These are phyloP conservation scores for Puccinia brachypodii DNA, from an alignment of 1,284 basidiomycete genomes.

Conservation along the genomic window DNA sequence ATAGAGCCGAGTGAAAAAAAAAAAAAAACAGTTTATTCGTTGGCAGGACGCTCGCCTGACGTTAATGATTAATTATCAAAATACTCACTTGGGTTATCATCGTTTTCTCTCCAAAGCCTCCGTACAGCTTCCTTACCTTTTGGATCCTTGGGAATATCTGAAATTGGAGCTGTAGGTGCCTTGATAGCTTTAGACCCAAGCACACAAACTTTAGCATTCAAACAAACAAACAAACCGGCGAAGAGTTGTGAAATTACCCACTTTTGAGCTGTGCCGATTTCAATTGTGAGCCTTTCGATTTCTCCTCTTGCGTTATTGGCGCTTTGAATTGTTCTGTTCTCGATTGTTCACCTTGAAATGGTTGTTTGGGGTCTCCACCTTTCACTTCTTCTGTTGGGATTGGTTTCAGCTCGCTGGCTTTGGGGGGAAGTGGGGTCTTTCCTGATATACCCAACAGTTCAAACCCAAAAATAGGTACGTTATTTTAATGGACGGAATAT, in stretches of 20 bases:
- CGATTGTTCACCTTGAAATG: neutral
- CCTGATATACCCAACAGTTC: neutral
- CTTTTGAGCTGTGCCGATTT: neutral
- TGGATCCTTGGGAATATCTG: neutral
- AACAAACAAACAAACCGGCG: neutral
- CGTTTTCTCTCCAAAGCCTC: neutral
- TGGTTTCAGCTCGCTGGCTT: neutral
- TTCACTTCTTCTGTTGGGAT: neutral
- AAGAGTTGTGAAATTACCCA: neutral
- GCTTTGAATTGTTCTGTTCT: neutral
- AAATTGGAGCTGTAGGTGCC: neutral
- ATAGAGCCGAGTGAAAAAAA: neutral
- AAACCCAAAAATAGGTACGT: neutral
- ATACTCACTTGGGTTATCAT: neutral
- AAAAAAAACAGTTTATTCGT: no score
- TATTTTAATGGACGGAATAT: neutral
- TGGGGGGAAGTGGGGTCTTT: neutral
- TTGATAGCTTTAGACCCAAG: neutral
- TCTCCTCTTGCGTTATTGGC: no score
- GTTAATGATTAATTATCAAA: neutral
- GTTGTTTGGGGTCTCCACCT: neutral
- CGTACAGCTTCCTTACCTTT: neutral
- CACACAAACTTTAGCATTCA: neutral
- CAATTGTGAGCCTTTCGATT: neutral
- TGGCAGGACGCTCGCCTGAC: neutral